Evolutionary conservation across 2,329 filamentous ascomycete genomes (phyloP).

Genomic region (Colletotrichum phormii): DNA sequence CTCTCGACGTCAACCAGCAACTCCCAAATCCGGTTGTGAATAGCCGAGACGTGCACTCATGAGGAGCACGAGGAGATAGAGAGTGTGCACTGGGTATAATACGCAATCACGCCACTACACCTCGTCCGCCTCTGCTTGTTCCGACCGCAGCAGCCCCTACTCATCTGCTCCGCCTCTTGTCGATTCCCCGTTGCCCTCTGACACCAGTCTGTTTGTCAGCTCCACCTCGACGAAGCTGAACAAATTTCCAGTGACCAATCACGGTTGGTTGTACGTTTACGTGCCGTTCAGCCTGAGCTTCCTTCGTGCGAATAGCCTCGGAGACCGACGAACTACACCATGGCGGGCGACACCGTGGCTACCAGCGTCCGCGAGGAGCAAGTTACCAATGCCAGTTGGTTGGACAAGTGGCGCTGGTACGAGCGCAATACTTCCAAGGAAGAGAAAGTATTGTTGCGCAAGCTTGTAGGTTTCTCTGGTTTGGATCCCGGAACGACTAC

Average conservation of each 20-base stretch:
- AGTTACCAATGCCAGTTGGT: not conserved
- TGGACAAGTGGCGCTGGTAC: constrained; percentile 27
- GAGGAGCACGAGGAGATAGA: not conserved
- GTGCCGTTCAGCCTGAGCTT: too few species aligned
- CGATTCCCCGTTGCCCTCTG: not conserved
- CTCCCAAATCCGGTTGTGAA: not conserved
- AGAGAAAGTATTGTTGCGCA: constrained; percentile 61
- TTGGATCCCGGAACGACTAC: too few species aligned
- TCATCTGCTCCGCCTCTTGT: constrained; percentile 16
- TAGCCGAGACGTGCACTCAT: not conserved
- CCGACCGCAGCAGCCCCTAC: constrained; percentile 11
- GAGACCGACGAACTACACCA: not conserved
- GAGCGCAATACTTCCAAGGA: constrained; percentile 39
- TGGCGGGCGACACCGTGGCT: constrained; percentile 16
- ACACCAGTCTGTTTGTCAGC: not conserved
- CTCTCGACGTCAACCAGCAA: not conserved
- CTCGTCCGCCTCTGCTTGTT: not conserved
- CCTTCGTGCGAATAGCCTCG: too few species aligned
- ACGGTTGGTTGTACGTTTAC: not conserved
- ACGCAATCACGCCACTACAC: constrained; percentile 19
- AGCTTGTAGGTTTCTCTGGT: constrained; percentile 51
- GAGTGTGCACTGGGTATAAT: constrained; percentile 14
- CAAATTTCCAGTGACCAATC: not conserved
- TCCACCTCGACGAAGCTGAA: constrained; percentile 11
- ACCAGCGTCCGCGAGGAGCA: not conserved